Conservation (phyloP, 495 filamentous ascomycete genomes). For the Lindgomyces ingoldianus region DNA sequence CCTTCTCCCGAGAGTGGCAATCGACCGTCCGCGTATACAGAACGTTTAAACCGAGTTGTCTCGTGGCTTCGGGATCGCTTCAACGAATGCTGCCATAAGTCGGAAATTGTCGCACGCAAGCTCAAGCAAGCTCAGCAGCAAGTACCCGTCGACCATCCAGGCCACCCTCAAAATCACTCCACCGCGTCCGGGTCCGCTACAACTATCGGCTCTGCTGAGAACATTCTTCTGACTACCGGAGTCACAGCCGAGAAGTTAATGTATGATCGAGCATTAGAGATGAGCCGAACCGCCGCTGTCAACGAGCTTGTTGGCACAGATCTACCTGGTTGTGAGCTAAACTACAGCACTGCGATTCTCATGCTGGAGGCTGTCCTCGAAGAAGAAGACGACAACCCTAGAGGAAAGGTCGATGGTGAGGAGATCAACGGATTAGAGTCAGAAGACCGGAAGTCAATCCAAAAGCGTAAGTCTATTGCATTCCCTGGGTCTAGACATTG, state of each 20-base stretch:
- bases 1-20: slow-evolving; percentile 48
- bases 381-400: slow-evolving; percentile 65
- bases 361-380: slow-evolving; percentile 95
- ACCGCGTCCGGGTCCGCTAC: slow-evolving; percentile 52
- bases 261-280: slow-evolving; percentile 96
- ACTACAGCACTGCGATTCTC: slow-evolving; percentile 84
- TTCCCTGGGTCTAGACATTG: no score
- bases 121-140: slow-evolving; percentile 82
- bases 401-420: slow-evolving; percentile 41
- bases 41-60: slow-evolving; percentile 84
- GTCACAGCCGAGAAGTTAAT: slow-evolving; percentile 95
- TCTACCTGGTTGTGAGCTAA: slow-evolving; percentile 84
- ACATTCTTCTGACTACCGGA: slow-evolving; percentile 68
- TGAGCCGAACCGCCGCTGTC: slow-evolving; percentile 91
- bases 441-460: slow-evolving; percentile 48
- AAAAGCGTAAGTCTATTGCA: slow-evolving; percentile 50
- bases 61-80: slow-evolving; percentile 93
- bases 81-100: slow-evolving; percentile 95
- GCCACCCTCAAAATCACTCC: slow-evolving; percentile 76
- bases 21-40: slow-evolving; percentile 57
- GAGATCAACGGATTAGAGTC: slow-evolving; percentile 46
- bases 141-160: slow-evolving; percentile 80
- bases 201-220: slow-evolving; percentile 56
- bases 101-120: slow-evolving; percentile 84
- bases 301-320: slow-evolving; percentile 93